Evolutionary conservation across 1,284 basidiomycete genomes (phyloP), one percentile per base, ranked within the genome.

Genomic region (Pholiota adiposa): DNA sequence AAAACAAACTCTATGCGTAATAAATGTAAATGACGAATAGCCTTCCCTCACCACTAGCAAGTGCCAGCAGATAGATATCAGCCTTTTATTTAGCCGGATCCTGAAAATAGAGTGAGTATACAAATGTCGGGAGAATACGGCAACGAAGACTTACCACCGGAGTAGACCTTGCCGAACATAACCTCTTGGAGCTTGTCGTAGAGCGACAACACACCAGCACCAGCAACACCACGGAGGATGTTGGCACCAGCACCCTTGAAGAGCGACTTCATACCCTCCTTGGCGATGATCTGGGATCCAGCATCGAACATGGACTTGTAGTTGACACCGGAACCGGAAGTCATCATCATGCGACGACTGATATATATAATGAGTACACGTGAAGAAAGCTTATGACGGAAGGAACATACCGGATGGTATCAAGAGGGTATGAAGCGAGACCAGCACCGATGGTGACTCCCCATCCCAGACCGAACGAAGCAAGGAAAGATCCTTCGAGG

Each of bases 221-320:
- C 96, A 72, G 95, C 96, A 74, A 97, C 92, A 88, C 96, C 94
- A 91, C 95, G 95, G 72, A 97, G 93, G 70, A 97, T 96, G 85
- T 97, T 97, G 77, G 95, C 95, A 86, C 93, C 95, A 73, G 95
- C 94, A 82, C 93, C 94, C 87, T 94, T 94, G 88, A 95, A 95
- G 72, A 97, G 84, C 34, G 94, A 96, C 76, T 87, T 89, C 60
- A 83, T 77, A 73, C 96, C 96, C 83, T 97, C 96, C 86, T 94
- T 94, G 73, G 89, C 86, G 70, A 97, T 75, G 73, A 96, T 94
- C 81, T 88, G 90, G 19, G 90, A 84, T 52, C 84, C 90, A 73
- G 90, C 89, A 69, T 93, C 91, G 77, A 92, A 94, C 92, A 93
- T 94, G 64, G 89, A 92, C 83, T 94, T 94, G 87, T 95, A 95